A percentile compares a stretch with the other conserved stretches of the same genome.
Evolutionary conservation across 2,329 filamentous ascomycete genomes (phyloP).

Genomic region (Beauveria caledonica): DNA sequence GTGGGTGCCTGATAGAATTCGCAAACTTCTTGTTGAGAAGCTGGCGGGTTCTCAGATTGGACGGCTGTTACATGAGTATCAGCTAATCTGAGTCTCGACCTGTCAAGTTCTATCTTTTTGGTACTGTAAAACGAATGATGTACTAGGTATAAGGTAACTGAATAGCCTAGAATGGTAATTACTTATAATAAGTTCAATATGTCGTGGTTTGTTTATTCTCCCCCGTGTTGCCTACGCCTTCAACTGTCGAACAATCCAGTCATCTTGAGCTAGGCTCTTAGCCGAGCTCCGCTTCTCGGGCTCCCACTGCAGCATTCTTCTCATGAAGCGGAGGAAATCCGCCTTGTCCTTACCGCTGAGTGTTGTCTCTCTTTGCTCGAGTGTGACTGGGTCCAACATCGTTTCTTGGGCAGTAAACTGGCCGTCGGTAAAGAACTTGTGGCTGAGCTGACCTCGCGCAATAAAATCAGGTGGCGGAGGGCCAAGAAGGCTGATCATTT

Average conservation of each 20-base stretch:
- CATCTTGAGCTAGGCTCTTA: no score
- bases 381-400: conserved; percentile 18
- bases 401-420: conserved; percentile 8
- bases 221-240: not conserved
- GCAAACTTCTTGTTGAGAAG: not conserved
- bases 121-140: not conserved
- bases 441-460: conserved; percentile 20
- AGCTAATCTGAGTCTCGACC: not conserved
- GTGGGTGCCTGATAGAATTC: not conserved
- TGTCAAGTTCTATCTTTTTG: not conserved
- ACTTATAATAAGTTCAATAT: no score
- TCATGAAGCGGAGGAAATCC: conserved; percentile 27
- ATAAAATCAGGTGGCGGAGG: conserved; percentile 30
- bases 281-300: conserved; percentile 15
- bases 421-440: conserved; percentile 33
- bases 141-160: no score
- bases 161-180: no score
- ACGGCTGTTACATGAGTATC: not conserved
- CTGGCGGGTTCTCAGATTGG: not conserved
- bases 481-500: conserved; percentile 39
- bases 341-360: conserved; percentile 24
- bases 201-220: no score
- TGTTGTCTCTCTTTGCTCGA: conserved; percentile 29
- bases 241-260: conserved; percentile 9
- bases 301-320: conserved; percentile 30